Evolutionary conservation across 768 basidiomycete genomes (phyloP).

Genomic region (Leccinum subgranulosum): DNA sequence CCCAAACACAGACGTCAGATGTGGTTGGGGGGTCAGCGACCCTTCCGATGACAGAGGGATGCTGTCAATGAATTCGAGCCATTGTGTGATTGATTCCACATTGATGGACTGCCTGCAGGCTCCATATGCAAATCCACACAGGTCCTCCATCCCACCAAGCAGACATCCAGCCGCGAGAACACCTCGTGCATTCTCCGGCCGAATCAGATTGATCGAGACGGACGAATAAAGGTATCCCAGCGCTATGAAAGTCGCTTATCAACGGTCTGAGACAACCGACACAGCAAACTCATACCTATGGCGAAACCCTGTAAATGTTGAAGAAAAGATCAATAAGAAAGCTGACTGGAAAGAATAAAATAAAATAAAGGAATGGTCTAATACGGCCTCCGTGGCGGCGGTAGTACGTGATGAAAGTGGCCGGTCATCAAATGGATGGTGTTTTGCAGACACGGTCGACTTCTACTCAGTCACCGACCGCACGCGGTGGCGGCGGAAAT

Average conservation of each 20-base stretch:
- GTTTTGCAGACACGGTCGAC: slow-evolving; percentile 16
- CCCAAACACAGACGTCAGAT: slow-evolving; percentile 63
- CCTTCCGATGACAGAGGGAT: slow-evolving; percentile 50
- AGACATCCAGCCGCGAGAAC: slow-evolving; percentile 84
- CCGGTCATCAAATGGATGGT: slow-evolving; percentile 16
- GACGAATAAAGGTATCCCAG: slow-evolving; percentile 81
- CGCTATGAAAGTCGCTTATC: slow-evolving; percentile 41
- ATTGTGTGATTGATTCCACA: slow-evolving; percentile 68
- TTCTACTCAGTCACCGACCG: slow-evolving; percentile 18
- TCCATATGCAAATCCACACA: slow-evolving; percentile 76
- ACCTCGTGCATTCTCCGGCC: slow-evolving; percentile 76
- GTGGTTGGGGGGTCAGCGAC: slow-evolving; percentile 40
- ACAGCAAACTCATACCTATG: slow-evolving; percentile 48
- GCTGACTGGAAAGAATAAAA: background rate
- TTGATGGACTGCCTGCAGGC: slow-evolving; percentile 73
- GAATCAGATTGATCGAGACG: slow-evolving; percentile 63
- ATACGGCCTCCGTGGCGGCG: slow-evolving; percentile 21
- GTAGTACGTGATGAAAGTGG: slow-evolving; percentile 12
- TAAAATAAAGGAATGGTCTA: slow-evolving; percentile 14
- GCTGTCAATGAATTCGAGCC: slow-evolving; percentile 74
- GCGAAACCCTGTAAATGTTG: slow-evolving; percentile 57
- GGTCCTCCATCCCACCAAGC: slow-evolving; percentile 84
- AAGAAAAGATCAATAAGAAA: slow-evolving; percentile 7
- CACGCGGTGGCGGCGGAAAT: slow-evolving; percentile 31
- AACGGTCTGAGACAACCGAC: slow-evolving; percentile 9